A percentile compares a stretch with the other conserved stretches of the same genome.
These are phyloP conservation scores for Pyrenophora teres DNA, from an alignment of 2,329 filamentous ascomycete species.

Conservation along the genomic window DNA sequence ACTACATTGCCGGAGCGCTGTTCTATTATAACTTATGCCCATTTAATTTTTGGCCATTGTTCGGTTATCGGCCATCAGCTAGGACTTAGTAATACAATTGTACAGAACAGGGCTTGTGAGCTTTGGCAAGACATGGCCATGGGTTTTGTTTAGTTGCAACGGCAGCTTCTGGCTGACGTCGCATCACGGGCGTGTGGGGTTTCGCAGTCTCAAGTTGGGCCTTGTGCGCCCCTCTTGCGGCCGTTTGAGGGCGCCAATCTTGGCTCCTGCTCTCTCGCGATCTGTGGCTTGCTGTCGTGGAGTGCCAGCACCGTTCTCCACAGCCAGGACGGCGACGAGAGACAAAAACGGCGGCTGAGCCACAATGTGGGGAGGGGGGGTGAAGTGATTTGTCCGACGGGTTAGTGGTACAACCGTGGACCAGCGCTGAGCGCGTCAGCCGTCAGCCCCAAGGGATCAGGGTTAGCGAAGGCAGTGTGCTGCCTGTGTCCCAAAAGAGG, in stretches of 20 bases:
- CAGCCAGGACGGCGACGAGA: slow-evolving; percentile 18
- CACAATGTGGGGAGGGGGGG: slow-evolving; percentile 21
- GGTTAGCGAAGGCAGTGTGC: slow-evolving; percentile 21
- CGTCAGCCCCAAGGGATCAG: neutral
- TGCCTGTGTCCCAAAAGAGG: slow-evolving; percentile 21
- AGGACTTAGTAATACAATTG: slow-evolving; percentile 19
- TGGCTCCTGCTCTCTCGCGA: neutral
- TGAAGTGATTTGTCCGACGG: slow-evolving; percentile 28
- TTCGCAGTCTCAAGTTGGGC: slow-evolving; percentile 5
- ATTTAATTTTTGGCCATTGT: slow-evolving; percentile 3
- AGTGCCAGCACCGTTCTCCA: slow-evolving; percentile 25
- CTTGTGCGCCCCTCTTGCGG: neutral
- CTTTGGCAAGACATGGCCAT: slow-evolving; percentile 3
- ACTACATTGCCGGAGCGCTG: slow-evolving; percentile 34
- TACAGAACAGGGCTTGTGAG: neutral
- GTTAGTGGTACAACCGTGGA: slow-evolving; percentile 23
- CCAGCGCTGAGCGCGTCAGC: slow-evolving; percentile 17
- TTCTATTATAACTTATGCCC: slow-evolving; percentile 10
- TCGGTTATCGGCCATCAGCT: slow-evolving; percentile 1
- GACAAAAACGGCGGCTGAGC: slow-evolving; percentile 23
- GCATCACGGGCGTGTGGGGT: neutral
- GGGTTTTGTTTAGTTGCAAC: no score
- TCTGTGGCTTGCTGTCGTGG: slow-evolving; percentile 28
- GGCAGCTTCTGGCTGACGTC: neutral
- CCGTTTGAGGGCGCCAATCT: neutral